These are phyloP conservation scores for Mycena rosella DNA, from an alignment of 768 basidiomycete genomes.

Conservation along the genomic window DNA sequence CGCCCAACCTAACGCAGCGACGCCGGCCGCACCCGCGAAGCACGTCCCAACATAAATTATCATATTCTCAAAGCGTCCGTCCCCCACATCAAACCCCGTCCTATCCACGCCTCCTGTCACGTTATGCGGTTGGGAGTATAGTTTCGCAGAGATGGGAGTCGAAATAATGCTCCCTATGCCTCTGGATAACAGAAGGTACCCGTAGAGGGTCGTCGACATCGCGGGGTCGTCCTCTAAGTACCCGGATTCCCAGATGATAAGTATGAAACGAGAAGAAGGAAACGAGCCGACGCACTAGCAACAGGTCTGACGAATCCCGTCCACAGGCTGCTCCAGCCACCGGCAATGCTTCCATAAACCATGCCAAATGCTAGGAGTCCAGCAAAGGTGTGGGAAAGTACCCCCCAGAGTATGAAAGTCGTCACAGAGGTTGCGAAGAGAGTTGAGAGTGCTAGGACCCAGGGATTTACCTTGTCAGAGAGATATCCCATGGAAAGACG, in stretches of 20 bases:
- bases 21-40: conserved; percentile 45
- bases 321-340: conserved; percentile 46
- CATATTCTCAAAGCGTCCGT: conserved; percentile 43
- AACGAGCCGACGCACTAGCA: conserved; percentile 33
- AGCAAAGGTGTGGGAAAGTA: conserved; percentile 41
- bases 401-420: conserved; percentile 49
- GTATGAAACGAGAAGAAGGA: background rate
- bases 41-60: conserved; percentile 47
- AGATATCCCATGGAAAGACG: conserved; percentile 44
- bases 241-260: background rate
- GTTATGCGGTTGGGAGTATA: conserved; percentile 6
- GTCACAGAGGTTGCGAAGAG: conserved; percentile 38
- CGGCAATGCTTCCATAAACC: conserved; percentile 42
- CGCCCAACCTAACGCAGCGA: conserved; percentile 43
- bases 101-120: background rate
- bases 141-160: conserved; percentile 40
- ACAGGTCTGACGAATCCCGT: conserved; percentile 42
- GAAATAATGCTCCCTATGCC: conserved; percentile 49
- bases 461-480: conserved; percentile 44
- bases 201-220: conserved; percentile 42
- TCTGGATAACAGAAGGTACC: conserved; percentile 42
- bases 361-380: conserved; percentile 44
- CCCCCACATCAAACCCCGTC: conserved; percentile 44
- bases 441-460: conserved; percentile 33
- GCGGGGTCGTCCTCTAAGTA: conserved; percentile 44